Evolutionary conservation across 129 eudicot species (phyloP), one percentile per base, ranked within the genome.

Genomic region (Pittosporum tobira): DNA sequence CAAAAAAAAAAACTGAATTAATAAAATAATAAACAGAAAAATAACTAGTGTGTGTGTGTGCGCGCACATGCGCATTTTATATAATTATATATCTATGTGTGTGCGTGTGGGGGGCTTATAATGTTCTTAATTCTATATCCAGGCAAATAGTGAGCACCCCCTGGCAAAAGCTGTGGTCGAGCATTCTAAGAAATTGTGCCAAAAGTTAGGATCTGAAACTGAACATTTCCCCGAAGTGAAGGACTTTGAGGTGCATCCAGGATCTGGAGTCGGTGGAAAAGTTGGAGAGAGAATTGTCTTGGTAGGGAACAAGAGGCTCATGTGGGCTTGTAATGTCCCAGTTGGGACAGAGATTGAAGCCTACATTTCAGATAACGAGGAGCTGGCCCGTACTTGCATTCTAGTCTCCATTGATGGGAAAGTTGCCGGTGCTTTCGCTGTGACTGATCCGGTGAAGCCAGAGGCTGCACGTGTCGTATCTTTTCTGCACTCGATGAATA

Each of bases 111-210:
- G n/a, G n/a, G n/a, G n/a, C n/a, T n/a, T n/a, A n/a, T 52, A 52
- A n/a, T 27, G 5, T 48, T 61, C 64, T 51, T 25, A n/a, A 22
- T 56, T 16, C 11, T 18, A 27, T 65, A 24, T 63, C 36, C 68
- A 93, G 99, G 84, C 75, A 63, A 93, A 93, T 34, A 93, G 99
- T 64, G 99, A 93, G 77, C 99, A 93, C 63, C 99, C 99, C 1
- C 70, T 93, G 55, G 99, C 96, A 58, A 93, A 84, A 75, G 91
- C 99, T 3, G 77, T 93, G 1, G 91, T 81, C 20, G 80, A 81
- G 74, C 80, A 93, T 53, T 88, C 94, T 21, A 87, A 87, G 66
- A 81, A 61, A 77, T 67, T 77, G 57, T 48, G 73, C 46, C 64
- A 57, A 13, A 81, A 81, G 40, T 22, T 78, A 26, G 79, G 74